Conservation (phyloP, 23 red algal genomes). For the Cyanidiococcus yangmingshanensis region DNA sequence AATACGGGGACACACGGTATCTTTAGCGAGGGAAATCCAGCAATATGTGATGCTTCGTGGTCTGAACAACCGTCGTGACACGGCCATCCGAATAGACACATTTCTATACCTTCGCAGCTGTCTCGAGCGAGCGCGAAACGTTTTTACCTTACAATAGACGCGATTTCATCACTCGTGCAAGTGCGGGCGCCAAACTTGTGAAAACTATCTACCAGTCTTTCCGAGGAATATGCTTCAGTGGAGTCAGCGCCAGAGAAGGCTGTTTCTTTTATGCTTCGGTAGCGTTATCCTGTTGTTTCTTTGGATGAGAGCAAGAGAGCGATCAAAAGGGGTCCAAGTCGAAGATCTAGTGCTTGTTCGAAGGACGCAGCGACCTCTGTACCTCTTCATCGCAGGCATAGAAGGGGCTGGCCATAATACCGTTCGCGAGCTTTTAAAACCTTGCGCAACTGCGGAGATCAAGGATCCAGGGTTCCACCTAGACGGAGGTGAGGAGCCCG, state of each 20-base stretch:
- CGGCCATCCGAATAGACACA: too few species aligned
- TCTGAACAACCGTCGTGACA: too few species aligned
- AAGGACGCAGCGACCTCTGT: not conserved
- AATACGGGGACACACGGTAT: too few species aligned
- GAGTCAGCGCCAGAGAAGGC: not conserved
- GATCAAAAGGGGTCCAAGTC: not conserved
- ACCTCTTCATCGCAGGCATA: slow-evolving; percentile 7
- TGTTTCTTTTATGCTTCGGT: not conserved
- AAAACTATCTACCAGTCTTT: too few species aligned
- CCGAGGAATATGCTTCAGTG: not conserved
- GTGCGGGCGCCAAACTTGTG: too few species aligned
- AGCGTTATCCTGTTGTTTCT: not conserved
- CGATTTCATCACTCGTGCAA: too few species aligned
- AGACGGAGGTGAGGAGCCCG: not conserved
- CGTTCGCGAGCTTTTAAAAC: not conserved
- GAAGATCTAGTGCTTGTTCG: not conserved
- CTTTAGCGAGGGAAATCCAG: too few species aligned
- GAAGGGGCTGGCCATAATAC: not conserved
- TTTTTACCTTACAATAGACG: too few species aligned
- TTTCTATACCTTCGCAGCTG: too few species aligned
- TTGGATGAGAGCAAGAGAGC: not conserved
- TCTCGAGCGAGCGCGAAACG: too few species aligned
- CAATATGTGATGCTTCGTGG: too few species aligned
- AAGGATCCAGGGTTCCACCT: not conserved
- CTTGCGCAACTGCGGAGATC: not conserved